These are phyloP conservation scores for Xanthoceras sorbifolium DNA, from an alignment of 345 rosid species.

Conservation along the genomic window DNA sequence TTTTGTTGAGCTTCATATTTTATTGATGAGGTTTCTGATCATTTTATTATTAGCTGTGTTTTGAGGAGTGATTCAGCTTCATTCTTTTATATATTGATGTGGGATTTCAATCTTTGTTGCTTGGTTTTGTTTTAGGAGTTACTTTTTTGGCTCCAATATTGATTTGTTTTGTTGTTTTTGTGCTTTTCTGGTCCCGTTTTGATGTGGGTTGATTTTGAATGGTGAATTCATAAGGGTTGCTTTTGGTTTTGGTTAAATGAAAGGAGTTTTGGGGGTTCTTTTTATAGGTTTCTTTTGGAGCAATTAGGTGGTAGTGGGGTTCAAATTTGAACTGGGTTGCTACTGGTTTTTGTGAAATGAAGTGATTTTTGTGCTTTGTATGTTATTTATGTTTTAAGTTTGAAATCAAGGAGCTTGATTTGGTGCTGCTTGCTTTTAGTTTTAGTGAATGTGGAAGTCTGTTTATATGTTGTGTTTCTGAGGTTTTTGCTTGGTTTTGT, in stretches of 20 bases:
- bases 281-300: slow-evolving; percentile 13
- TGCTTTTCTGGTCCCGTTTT: not conserved
- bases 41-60: not conserved
- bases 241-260: slow-evolving; percentile 5
- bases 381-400: not conserved
- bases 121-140: not conserved
- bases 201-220: not conserved
- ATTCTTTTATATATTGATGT: slow-evolving; percentile 5
- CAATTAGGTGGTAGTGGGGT: not conserved
- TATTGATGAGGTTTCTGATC: not conserved
- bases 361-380: not conserved
- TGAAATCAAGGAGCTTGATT: not conserved
- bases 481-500: not conserved
- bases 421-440: slow-evolving; percentile 4
- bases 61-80: slow-evolving; percentile 8
- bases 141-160: not conserved
- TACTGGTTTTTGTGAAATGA: slow-evolving; percentile 11
- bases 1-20: not conserved
- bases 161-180: not conserved
- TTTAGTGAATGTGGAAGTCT: not conserved
- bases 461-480: not conserved
- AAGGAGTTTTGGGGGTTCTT: slow-evolving; percentile 5
- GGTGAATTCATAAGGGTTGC: not conserved
- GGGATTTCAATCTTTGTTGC: not conserved
- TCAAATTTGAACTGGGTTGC: not conserved